Conservation (phyloP, 495 filamentous ascomycete genomes). For the Amphirosellinia nigrospora region DNA sequence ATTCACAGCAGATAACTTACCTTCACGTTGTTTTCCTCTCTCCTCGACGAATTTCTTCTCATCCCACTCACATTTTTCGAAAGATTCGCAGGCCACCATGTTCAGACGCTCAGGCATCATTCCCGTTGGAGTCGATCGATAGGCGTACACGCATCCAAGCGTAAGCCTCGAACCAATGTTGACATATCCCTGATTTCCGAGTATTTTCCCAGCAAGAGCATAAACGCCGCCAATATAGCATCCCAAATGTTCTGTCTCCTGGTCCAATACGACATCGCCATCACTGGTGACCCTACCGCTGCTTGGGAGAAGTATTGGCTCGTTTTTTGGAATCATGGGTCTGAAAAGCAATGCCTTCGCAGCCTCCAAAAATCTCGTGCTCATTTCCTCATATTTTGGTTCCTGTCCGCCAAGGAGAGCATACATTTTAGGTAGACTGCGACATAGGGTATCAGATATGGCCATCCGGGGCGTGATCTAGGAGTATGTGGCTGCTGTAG, state of each 20-base stretch:
- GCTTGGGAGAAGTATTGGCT: slow-evolving; percentile 73
- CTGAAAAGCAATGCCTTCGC: slow-evolving; percentile 76
- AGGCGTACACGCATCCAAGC: slow-evolving; percentile 87
- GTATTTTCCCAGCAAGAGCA: slow-evolving; percentile 77
- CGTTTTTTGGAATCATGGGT: slow-evolving; percentile 73
- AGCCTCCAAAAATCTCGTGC: slow-evolving; percentile 67
- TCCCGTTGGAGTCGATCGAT: slow-evolving; percentile 74
- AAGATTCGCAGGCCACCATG: slow-evolving; percentile 67
- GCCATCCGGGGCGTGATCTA: background rate
- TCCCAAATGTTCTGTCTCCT: slow-evolving; percentile 53
- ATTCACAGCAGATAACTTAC: slow-evolving; percentile 23
- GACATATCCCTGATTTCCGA: slow-evolving; percentile 70
- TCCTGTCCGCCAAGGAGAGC: slow-evolving; percentile 77
- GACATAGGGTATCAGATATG: background rate
- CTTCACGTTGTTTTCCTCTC: slow-evolving; percentile 34
- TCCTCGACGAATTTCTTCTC: slow-evolving; percentile 58
- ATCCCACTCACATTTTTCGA: slow-evolving; percentile 73
- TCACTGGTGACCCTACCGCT: slow-evolving; percentile 39
- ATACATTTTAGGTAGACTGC: slow-evolving; percentile 67
- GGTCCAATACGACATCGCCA: slow-evolving; percentile 36
- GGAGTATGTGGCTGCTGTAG: background rate
- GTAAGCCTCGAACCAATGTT: slow-evolving; percentile 76
- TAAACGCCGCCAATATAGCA: slow-evolving; percentile 90
- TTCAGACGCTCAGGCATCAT: slow-evolving; percentile 84
- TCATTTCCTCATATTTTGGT: slow-evolving; percentile 78